Base-by-base conservation (phyloP, 176 grass and related monocot species). In the Rhynchospora pubera region DNA sequence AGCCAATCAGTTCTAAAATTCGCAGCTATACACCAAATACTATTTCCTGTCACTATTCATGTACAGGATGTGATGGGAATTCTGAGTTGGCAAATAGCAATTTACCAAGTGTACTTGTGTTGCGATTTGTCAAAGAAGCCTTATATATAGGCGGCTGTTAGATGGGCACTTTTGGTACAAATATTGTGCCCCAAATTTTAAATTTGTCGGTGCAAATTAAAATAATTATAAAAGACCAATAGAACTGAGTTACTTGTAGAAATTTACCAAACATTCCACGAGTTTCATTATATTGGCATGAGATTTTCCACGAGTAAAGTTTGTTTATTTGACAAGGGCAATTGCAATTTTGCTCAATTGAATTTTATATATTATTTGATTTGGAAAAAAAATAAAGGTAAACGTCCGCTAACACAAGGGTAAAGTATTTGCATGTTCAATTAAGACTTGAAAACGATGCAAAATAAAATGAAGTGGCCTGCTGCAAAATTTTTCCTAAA, bases 81-180 rank as follows among this genome's bases (percentile, higher is more conserved):
- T 52, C 45, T 51, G 13, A 26, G 70, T 47, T 74, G 70, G 70
- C 45, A 74, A 47, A 74, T 77, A 77, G 23, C 24, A 32, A 77
- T 75, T 2, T 50, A 53, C 48, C 48, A 15, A 22, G 52, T 28
- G 71, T 76, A 28, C 34, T 23, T 75, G 47, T 30, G 8, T 22
- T 53, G 12, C 9, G 48, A 77, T 77, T 50, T 77, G 72, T 77
- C 72, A 56, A 67, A 9, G 16, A 76, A 76, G 48, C 48, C 72
- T 76, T 76, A 28, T n/a, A n/a, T n/a, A n/a, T 28, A 55, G 48
- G 72, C 23, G 71, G 72, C 72, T 4, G 19, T 26, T 23, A 52
- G 13, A 32, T 56, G 18, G 48, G 24, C 72, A 77, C 12, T 56
- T 77, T 77, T 56, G 50, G 24, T 77, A 30, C 50, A 77, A 77